Base-by-base conservation (phyloP, 2,329 filamentous ascomycete species). In the Botrytis pseudocinerea region DNA sequence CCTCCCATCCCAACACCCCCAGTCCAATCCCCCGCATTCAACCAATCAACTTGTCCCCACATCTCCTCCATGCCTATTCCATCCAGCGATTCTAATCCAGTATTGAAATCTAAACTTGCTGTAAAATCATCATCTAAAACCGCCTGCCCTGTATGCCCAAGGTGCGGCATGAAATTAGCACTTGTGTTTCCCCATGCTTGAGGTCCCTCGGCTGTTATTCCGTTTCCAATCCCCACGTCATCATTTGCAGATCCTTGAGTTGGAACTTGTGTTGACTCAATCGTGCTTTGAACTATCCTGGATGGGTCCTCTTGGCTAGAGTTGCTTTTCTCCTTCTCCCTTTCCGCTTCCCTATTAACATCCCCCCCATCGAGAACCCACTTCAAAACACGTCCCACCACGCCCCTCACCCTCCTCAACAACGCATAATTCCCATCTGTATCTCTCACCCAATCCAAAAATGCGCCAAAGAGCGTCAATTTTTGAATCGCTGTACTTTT, bases 391-490 rank as follows among this genome's bases (percentile, higher is more conserved):
- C 57, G n/a, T 14, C 42, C 57, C 12, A 70, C 51, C n/a, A 70
- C 68, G 2, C 57, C 42, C 25, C 57, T 63, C 22, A 63, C 42
- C 25, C 78, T 7, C 32, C 35, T 63, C 32, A 70, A 38, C 28
- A 80, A 74, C 12, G 72, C 69, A 60, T 77, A 79, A 51, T 81
- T 80, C 0, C 79, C 79, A 71, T 80, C 78, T 12, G 79, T 80
- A 12, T 77, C 76, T 10, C 79, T 71, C 4, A 80, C 77, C 79
- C 79, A 81, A 69, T 80, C 78, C 16, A 80, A 69, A 64, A 80
- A 81, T 2, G 76, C 78, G 16, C 78, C 77, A 66, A 80, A 80
- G 12, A 80, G 70, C 1, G 78, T 80, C 32, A 80, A 60, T 73
- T 78, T 79, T 68, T 80, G 78, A 46, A 80, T 78, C 7, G 77